phyloP scores from a whole-genome alignment of 345 rosid genomes.

The Melaleuca alternifolia region DNA sequence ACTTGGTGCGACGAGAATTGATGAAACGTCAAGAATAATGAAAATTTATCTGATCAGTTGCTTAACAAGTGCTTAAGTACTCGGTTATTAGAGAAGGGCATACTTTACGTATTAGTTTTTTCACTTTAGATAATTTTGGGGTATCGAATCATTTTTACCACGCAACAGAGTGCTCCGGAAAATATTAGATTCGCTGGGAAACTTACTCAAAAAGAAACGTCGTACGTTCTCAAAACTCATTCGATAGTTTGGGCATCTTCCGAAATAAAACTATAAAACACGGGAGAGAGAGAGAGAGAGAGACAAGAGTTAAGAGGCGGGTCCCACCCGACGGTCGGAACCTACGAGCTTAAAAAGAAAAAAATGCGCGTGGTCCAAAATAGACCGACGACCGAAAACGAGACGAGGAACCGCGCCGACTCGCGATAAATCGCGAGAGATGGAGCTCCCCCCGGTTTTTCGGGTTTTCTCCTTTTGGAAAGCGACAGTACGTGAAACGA shows the following conservation, averaged over 20 bases:
- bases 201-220: not conserved
- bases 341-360: not conserved
- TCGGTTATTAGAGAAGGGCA: too few species aligned
- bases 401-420: not conserved
- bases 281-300: not conserved
- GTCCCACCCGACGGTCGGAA: not conserved
- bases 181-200: not conserved
- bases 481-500: constrained; percentile 18
- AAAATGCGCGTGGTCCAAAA: not conserved
- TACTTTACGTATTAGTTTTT: too few species aligned
- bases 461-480: not conserved
- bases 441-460: not conserved
- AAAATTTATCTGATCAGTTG: too few species aligned
- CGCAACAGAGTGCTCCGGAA: not conserved
- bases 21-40: too few species aligned
- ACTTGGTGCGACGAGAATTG: rapidly evolving
- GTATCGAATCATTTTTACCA: too few species aligned
- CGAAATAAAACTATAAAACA: not conserved
- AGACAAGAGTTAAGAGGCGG: not conserved
- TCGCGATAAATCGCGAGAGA: not conserved
- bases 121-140: not conserved
- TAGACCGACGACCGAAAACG: not conserved
- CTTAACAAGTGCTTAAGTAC: not conserved
- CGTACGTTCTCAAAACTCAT: not conserved
- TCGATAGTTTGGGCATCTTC: not conserved